Percentiles rank a stretch among this genome's conserved stretches.
These are phyloP conservation scores for Candida chilensis DNA, from an alignment of 805 yeast genomes.

Conservation along the genomic window DNA sequence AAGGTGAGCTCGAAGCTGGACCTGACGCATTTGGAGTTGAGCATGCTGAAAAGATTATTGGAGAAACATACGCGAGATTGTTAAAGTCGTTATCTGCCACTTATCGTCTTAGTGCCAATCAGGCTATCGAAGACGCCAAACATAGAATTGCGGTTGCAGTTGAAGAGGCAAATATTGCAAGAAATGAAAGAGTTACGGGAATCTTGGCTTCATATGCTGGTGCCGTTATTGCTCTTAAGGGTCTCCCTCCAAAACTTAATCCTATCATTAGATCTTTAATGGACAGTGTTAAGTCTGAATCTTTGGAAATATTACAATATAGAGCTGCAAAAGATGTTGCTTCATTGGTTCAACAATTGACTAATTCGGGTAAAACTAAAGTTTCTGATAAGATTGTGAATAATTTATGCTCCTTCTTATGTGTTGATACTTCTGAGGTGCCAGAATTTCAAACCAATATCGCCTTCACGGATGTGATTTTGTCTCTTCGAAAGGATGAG, in stretches of 20 bases:
- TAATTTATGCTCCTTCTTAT: conserved; percentile 84
- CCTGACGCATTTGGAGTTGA: conserved; percentile 83
- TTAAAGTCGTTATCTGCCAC: conserved; percentile 56
- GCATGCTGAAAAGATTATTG: conserved; percentile 61
- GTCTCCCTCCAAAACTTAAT: conserved; percentile 80
- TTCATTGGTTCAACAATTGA: conserved; percentile 50
- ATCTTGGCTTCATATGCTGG: conserved; percentile 73
- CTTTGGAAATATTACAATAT: conserved; percentile 51
- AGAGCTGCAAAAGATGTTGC: conserved; percentile 68
- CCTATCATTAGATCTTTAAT: conserved; percentile 83
- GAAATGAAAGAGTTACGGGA: conserved; percentile 40
- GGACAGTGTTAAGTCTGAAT: conserved; percentile 85
- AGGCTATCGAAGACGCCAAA: conserved; percentile 71
- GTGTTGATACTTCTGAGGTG: conserved; percentile 93
- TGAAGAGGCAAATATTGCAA: conserved; percentile 52
- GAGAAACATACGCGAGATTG: conserved; percentile 58
- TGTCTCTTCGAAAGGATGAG: conserved; percentile 77
- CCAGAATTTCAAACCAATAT: conserved; percentile 79
- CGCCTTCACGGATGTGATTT: conserved; percentile 39
- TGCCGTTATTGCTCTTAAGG: conserved; percentile 51
- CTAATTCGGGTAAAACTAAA: conserved; percentile 46
- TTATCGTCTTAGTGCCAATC: conserved; percentile 59
- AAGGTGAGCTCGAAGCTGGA: conserved; percentile 92
- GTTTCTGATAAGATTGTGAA: conserved; percentile 86
- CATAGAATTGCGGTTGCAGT: conserved; percentile 59